phyloP scores from a whole-genome alignment of 2,329 filamentous ascomycete species.

The Penicillium sp. region DNA sequence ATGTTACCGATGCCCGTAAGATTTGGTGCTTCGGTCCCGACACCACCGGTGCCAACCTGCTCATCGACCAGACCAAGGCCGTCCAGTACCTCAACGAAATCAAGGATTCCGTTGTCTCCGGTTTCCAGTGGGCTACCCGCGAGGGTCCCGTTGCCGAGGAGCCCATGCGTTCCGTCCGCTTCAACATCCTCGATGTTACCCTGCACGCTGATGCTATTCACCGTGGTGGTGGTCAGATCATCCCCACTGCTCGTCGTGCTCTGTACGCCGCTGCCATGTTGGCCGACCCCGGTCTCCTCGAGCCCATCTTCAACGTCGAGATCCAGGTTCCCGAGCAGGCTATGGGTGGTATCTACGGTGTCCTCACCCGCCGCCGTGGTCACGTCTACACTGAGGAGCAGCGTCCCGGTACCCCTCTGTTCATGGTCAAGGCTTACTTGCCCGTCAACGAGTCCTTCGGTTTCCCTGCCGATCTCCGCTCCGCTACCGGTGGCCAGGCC shows the following conservation, averaged over 20 bases:
- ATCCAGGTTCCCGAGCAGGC: conserved; percentile 98
- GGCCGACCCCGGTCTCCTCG: conserved; percentile 84
- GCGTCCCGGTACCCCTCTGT: conserved; percentile 96
- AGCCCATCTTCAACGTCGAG: conserved; percentile 98
- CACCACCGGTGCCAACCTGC: conserved; percentile 94
- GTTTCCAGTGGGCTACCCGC: conserved; percentile 99
- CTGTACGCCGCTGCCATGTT: conserved; percentile 91
- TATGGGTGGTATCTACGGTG: conserved; percentile 99
- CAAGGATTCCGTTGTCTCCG: conserved; percentile 99
- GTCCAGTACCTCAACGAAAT: conserved; percentile 99
- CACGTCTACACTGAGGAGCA: conserved; percentile 99
- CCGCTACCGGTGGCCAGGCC: conserved; percentile 90
- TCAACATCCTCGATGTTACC: conserved; percentile 99
- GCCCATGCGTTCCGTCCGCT: conserved; percentile 94
- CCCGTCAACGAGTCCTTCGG: conserved; percentile 98
- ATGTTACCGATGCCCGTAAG: conserved; percentile 99
- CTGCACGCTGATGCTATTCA: conserved; percentile 99
- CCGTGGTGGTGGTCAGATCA: conserved; percentile 98
- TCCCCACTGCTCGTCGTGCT: conserved; percentile 96
- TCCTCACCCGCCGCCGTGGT: conserved; percentile 95
- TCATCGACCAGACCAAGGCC: conserved; percentile 99
- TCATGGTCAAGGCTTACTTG: conserved; percentile 98
- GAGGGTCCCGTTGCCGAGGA: conserved; percentile 98
- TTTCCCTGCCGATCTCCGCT: conserved; percentile 96
- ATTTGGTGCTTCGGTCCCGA: conserved; percentile 99